Percentiles rank a stretch among this genome's conserved stretches.
These are phyloP conservation scores for Psilocybe cyanescens DNA, from an alignment of 768 basidiomycete species.

Conservation along the genomic window DNA sequence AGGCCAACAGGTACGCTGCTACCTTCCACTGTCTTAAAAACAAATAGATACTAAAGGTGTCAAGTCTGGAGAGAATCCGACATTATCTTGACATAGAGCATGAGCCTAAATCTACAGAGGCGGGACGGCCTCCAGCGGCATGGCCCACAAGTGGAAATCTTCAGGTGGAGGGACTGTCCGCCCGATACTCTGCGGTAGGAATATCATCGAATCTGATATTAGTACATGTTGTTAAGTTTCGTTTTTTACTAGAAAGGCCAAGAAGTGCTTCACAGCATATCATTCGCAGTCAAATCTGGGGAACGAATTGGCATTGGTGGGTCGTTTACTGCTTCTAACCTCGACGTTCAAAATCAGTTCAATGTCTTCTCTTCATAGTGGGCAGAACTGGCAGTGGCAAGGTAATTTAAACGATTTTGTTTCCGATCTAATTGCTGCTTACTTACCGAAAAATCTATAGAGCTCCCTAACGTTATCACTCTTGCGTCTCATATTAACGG, in stretches of 20 bases:
- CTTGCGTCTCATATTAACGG: conserved; percentile 56
- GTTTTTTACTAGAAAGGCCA: conserved; percentile 39
- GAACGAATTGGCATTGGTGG: conserved; percentile 57
- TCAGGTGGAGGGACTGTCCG: conserved; percentile 5
- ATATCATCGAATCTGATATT: not conserved
- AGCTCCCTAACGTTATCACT: conserved; percentile 50
- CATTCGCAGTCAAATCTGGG: conserved; percentile 56
- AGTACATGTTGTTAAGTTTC: not conserved
- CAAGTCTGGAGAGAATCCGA: conserved; percentile 65
- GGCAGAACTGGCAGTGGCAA: conserved; percentile 34
- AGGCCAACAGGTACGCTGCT: conserved; percentile 42
- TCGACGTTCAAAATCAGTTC: conserved; percentile 24
- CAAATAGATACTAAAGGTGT: not conserved
- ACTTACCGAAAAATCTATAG: conserved; percentile 7
- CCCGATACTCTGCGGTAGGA: conserved; percentile 3
- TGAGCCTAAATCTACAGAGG: conserved; percentile 43
- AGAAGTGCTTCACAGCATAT: conserved; percentile 56
- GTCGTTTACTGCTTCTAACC: conserved; percentile 9
- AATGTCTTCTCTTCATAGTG: conserved; percentile 13
- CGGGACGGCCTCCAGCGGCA: conserved; percentile 59
- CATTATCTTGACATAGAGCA: conserved; percentile 63
- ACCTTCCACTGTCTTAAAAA: no score
- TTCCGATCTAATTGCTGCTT: no score
- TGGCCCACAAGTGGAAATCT: conserved; percentile 47
- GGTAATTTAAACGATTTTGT: conserved; percentile 11